Percentiles rank a stretch among this genome's conserved stretches.
These are phyloP conservation scores for Powellomyces hirtus DNA, from an alignment of 192 early-diverging fungal species.

Conservation along the genomic window DNA sequence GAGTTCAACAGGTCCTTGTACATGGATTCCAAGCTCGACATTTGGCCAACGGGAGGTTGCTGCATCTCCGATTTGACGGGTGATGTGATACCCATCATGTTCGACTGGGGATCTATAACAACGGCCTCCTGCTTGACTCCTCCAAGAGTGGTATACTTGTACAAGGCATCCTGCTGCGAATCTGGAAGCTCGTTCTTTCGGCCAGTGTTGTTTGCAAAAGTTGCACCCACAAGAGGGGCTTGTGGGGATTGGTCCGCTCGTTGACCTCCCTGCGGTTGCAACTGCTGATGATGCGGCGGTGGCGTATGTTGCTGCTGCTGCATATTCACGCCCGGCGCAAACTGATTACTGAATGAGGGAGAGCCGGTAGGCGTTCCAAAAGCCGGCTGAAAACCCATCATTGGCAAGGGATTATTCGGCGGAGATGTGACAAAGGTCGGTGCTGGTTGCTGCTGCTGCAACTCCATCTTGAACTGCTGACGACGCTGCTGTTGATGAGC, in stretches of 20 bases:
- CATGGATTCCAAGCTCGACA: neutral
- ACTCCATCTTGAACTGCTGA: neutral
- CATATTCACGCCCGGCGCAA: neutral
- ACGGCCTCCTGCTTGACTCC: neutral
- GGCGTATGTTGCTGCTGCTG: neutral
- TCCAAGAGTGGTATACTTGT: slow-evolving; percentile 1
- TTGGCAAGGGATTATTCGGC: neutral
- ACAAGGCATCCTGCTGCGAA: neutral
- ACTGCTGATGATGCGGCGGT: neutral
- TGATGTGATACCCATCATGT: neutral
- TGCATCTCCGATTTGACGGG: neutral
- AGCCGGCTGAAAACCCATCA: neutral
- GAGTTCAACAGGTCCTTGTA: neutral
- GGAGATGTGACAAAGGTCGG: neutral
- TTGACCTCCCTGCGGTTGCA: no score
- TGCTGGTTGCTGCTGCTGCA: neutral
- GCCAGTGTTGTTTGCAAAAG: no score
- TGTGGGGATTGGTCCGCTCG: no score
- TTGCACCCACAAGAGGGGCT: no score
- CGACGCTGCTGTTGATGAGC: neutral
- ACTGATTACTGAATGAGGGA: no score
- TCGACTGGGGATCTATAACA: neutral
- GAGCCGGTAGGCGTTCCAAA: neutral
- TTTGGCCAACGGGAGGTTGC: no score
- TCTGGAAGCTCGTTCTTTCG: no score